These are phyloP conservation scores for Rhododendron ferrugineum DNA, from an alignment of 148 eudicot species.

Conservation along the genomic window DNA sequence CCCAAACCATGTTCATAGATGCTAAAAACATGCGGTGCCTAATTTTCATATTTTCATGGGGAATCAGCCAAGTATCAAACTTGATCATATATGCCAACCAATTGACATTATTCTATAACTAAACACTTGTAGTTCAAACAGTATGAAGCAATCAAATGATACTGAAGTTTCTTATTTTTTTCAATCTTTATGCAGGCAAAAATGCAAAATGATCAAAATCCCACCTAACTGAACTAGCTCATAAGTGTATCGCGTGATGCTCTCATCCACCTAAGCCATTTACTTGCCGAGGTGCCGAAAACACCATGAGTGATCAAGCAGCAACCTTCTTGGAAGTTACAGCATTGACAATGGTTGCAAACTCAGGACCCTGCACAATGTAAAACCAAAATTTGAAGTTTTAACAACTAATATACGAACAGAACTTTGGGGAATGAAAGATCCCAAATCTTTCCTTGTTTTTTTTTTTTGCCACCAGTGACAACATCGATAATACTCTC, in stretches of 20 bases:
- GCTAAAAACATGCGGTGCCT: background rate
- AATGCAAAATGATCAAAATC: conserved; percentile 6
- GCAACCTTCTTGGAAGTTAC: conserved; percentile 92
- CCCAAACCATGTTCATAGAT: background rate
- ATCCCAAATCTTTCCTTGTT: background rate
- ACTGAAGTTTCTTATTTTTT: background rate
- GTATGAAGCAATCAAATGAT: conserved; percentile 6
- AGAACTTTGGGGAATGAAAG: background rate
- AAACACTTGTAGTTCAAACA: conserved; percentile 1
- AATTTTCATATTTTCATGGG: background rate
- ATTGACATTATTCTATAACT: conserved; percentile 7
- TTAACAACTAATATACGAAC: background rate
- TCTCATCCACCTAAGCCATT: conserved; percentile 10
- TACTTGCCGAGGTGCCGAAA: conserved; percentile 8
- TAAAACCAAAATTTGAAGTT: background rate
- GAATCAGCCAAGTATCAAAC: background rate
- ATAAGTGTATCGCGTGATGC: background rate
- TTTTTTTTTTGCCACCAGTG: background rate
- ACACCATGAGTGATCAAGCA: conserved; percentile 41
- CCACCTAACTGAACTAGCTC: conserved; percentile 14
- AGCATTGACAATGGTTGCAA: conserved; percentile 81
- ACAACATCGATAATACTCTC: background rate
- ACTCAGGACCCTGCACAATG: conserved; percentile 81
- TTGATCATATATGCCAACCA: background rate
- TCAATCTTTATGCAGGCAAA: conserved; percentile 7